phyloP scores from a whole-genome alignment of 176 grass and related monocot genomes.

The Chrysopogon serrulatus region DNA sequence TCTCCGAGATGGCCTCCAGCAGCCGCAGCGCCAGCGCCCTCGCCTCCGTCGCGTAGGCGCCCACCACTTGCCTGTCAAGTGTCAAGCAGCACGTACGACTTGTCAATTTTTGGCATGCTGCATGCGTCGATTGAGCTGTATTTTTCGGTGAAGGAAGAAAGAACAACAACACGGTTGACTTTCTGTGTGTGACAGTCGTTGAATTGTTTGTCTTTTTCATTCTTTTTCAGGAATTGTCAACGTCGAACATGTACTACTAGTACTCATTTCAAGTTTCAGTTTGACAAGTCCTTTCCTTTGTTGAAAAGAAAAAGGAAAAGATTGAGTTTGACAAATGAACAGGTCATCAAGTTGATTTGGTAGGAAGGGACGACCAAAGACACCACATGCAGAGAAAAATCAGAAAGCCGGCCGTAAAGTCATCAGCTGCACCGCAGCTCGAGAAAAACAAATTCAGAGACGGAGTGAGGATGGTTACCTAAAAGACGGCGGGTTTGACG shows the following conservation, averaged over 20 bases:
- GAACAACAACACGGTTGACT: neutral
- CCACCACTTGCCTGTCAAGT: constrained; percentile 47
- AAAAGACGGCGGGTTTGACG: constrained; percentile 60
- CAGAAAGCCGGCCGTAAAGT: neutral
- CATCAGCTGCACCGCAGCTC: neutral
- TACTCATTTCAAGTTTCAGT: neutral
- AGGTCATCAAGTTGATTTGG: neutral
- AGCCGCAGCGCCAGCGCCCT: constrained; percentile 59
- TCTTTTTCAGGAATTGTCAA: neutral
- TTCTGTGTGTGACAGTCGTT: neutral
- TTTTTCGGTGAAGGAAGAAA: neutral
- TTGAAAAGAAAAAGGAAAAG: neutral
- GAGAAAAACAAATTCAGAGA: neutral
- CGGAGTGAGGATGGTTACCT: constrained; percentile 27
- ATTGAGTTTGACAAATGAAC: neutral
- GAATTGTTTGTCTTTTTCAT: neutral
- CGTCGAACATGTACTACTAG: neutral
- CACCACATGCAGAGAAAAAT: neutral
- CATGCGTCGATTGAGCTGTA: neutral
- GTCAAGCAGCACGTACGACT: neutral
- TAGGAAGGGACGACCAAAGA: neutral
- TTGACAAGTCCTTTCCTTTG: neutral
- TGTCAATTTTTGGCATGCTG: neutral
- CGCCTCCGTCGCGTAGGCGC: constrained; percentile 60
- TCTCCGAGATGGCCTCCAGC: constrained; percentile 69